Percentiles rank a stretch among this genome's conserved stretches.
phyloP scores from a whole-genome alignment of 257 asterid genomes.

The Nicotiana tomentosiformis region DNA sequence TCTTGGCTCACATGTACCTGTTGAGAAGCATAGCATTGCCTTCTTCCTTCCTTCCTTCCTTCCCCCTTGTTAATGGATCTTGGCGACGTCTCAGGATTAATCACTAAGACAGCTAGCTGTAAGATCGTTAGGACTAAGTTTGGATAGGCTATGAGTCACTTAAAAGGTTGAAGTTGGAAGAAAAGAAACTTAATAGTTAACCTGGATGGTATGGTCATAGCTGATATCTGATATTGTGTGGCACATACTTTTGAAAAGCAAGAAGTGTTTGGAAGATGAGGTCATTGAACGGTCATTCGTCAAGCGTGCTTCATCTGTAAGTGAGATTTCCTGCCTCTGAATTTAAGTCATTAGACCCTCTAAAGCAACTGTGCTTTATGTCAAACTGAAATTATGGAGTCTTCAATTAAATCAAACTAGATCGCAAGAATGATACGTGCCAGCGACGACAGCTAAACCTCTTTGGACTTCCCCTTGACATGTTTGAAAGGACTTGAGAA shows the following conservation, averaged over 20 bases:
- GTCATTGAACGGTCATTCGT: neutral
- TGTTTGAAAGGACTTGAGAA: neutral
- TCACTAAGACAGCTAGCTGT: neutral
- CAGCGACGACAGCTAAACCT: neutral
- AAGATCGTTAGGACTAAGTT: neutral
- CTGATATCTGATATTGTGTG: neutral
- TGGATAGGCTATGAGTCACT: neutral
- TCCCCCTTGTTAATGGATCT: neutral
- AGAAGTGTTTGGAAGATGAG: neutral
- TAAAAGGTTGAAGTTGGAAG: neutral
- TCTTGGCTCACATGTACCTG: neutral
- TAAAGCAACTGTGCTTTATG: neutral
- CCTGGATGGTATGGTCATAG: neutral
- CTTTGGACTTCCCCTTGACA: neutral
- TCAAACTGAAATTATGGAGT: neutral
- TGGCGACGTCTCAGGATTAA: neutral
- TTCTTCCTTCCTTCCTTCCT: neutral
- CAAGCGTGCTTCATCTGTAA: neutral
- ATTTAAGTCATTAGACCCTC: neutral
- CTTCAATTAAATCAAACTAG: neutral
- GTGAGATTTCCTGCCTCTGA: neutral
- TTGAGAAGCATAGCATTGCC: neutral
- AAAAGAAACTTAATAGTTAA: neutral
- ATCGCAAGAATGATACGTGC: neutral
- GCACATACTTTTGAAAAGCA: neutral